A percentile compares a stretch with the other conserved stretches of the same genome.
Evolutionary conservation across 2,329 filamentous ascomycete genomes (phyloP).

Genomic region (Botryosphaeria agaves): DNA sequence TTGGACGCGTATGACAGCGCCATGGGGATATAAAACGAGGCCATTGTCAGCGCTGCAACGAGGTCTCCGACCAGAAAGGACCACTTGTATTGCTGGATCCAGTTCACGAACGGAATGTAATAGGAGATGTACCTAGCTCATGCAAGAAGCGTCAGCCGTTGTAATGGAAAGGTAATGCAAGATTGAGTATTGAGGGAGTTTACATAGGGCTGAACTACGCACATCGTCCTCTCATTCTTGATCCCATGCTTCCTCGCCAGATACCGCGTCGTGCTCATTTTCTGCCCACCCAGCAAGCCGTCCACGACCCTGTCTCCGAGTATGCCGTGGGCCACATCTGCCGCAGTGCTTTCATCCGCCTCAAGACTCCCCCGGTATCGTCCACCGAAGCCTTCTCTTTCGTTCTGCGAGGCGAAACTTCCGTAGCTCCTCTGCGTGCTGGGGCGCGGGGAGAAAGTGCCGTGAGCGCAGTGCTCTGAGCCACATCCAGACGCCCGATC

Average conservation of each 20-base stretch:
- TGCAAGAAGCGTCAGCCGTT: constrained; percentile 4
- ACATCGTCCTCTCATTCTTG: constrained; percentile 59
- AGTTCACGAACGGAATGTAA: constrained; percentile 81
- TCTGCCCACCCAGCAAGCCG: constrained; percentile 35
- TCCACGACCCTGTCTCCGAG: constrained; percentile 26
- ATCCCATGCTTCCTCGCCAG: constrained; percentile 59
- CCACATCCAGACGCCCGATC: constrained; percentile 15
- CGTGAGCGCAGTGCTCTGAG: constrained; percentile 43
- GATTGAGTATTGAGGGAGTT: constrained; percentile 1
- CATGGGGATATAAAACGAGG: constrained; percentile 98
- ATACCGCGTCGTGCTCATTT: constrained; percentile 54
- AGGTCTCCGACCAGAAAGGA: constrained; percentile 74
- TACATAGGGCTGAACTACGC: constrained; percentile 15
- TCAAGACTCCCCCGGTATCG: constrained; percentile 13
- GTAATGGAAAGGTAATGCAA: not conserved
- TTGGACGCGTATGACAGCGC: constrained; percentile 84
- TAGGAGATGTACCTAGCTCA: constrained; percentile 64
- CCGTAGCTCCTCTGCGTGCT: constrained; percentile 33
- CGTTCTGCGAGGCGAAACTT: constrained; percentile 27
- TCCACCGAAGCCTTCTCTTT: constrained; percentile 21
- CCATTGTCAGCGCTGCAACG: constrained; percentile 79
- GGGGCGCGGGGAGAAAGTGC: constrained; percentile 57
- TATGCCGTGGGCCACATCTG: constrained; percentile 19
- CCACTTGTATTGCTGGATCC: constrained; percentile 76
- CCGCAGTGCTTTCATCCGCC: constrained; percentile 8